Percentiles rank a stretch among this genome's conserved stretches.
Evolutionary conservation across 2,329 filamentous ascomycete species (phyloP).

Genomic region (Mollisiaceae sp.): DNA sequence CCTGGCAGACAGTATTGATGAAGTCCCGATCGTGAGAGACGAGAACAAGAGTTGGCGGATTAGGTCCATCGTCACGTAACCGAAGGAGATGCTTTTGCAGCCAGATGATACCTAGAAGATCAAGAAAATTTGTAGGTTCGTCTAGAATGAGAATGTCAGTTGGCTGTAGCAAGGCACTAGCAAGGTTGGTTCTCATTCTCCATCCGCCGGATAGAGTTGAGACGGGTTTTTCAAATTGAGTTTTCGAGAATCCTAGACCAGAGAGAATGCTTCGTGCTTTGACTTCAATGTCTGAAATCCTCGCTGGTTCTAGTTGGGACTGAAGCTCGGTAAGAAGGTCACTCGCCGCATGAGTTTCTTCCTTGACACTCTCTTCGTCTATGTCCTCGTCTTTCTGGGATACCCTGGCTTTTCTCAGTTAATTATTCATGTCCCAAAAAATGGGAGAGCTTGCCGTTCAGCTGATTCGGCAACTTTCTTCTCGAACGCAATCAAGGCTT

Average conservation of each 20-base stretch:
- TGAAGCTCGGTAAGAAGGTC: slow-evolving; percentile 74
- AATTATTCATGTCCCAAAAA: background rate
- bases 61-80: slow-evolving; percentile 55
- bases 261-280: slow-evolving; percentile 69
- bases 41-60: slow-evolving; percentile 70
- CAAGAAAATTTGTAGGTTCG: slow-evolving; percentile 87
- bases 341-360: slow-evolving; percentile 71
- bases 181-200: slow-evolving; percentile 72
- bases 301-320: slow-evolving; percentile 68
- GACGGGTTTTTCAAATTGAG: slow-evolving; percentile 63
- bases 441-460: slow-evolving; percentile 36
- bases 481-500: slow-evolving; percentile 72
- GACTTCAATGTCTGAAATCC: slow-evolving; percentile 66
- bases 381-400: slow-evolving; percentile 62
- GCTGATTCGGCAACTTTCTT: slow-evolving; percentile 62
- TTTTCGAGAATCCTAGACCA: slow-evolving; percentile 74
- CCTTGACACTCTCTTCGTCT: slow-evolving; percentile 58
- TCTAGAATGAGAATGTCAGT: slow-evolving; percentile 82
- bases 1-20: slow-evolving; percentile 73
- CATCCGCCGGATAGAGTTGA: slow-evolving; percentile 77
- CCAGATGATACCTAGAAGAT: slow-evolving; percentile 84
- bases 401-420: slow-evolving; percentile 39
- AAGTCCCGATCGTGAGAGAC: slow-evolving; percentile 89
- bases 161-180: slow-evolving; percentile 70
- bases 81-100: slow-evolving; percentile 73